These are phyloP conservation scores for Xylaria sp. DNA, from an alignment of 2,329 filamentous ascomycete genomes.

Conservation along the genomic window DNA sequence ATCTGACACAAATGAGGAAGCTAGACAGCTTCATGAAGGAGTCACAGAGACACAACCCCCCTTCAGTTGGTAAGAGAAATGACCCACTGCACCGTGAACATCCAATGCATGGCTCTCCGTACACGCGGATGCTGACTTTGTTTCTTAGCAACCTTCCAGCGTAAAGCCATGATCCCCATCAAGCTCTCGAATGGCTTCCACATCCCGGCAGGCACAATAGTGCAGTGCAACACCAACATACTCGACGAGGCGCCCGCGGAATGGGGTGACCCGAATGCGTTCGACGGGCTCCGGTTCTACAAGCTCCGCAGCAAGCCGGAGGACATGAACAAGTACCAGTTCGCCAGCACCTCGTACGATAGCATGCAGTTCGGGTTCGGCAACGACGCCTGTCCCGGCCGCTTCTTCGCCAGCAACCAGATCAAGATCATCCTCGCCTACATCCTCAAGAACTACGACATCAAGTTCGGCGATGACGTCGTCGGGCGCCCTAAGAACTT, in stretches of 20 bases:
- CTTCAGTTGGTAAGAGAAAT: constrained; percentile 26
- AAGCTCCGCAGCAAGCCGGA: constrained; percentile 24
- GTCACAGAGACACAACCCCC: constrained; percentile 32
- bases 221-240: constrained; percentile 29
- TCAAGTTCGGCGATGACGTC: constrained; percentile 24
- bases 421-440: constrained; percentile 34
- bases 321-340: constrained; percentile 30
- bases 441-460: constrained; percentile 26
- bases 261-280: constrained; percentile 26
- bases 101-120: background rate
- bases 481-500: constrained; percentile 25
- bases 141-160: constrained; percentile 26
- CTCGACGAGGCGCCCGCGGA: constrained; percentile 25
- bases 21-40: constrained; percentile 39
- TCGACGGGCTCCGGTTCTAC: constrained; percentile 30
- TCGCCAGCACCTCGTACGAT: constrained; percentile 32
- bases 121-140: constrained; percentile 2
- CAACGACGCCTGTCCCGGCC: constrained; percentile 37
- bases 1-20: constrained; percentile 31
- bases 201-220: constrained; percentile 28
- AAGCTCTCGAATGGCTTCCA: constrained; percentile 33
- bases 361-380: constrained; percentile 37
- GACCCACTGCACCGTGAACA: background rate
- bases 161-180: constrained; percentile 28
- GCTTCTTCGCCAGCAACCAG: constrained; percentile 38